These are phyloP conservation scores for Jimgerdemannia lactiflua DNA, from an alignment of 192 early-diverging fungal genomes.

Conservation along the genomic window DNA sequence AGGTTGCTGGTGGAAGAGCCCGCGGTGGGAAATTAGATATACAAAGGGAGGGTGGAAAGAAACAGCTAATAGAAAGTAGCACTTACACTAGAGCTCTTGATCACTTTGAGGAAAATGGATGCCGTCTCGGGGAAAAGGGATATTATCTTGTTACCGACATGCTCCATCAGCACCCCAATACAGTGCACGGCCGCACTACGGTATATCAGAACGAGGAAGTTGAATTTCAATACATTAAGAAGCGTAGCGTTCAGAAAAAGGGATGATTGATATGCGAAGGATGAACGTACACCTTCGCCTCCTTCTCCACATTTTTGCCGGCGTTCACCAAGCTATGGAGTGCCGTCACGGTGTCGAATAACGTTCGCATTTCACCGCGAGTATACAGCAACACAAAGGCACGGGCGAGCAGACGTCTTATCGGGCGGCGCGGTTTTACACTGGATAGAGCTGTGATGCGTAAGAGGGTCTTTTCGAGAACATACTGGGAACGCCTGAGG, in stretches of 20 bases:
- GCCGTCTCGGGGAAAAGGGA: slow-evolving; percentile 68
- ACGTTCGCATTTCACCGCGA: slow-evolving; percentile 69
- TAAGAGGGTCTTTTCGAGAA: slow-evolving; percentile 74
- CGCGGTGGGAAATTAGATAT: neutral
- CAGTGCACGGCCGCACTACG: slow-evolving; percentile 71
- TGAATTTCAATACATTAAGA: neutral
- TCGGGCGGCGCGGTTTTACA: slow-evolving; percentile 63
- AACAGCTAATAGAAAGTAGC: slow-evolving; percentile 1
- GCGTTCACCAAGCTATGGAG: slow-evolving; percentile 54
- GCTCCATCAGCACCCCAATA: slow-evolving; percentile 76
- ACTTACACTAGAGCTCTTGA: slow-evolving; percentile 64
- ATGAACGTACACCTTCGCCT: slow-evolving; percentile 60
- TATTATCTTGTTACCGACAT: slow-evolving; percentile 67
- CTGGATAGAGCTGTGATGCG: slow-evolving; percentile 58
- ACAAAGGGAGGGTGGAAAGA: no score
- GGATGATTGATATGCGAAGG: neutral
- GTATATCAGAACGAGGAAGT: slow-evolving; percentile 6
- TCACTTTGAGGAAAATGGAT: slow-evolving; percentile 57
- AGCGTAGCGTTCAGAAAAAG: neutral
- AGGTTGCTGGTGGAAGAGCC: slow-evolving; percentile 27
- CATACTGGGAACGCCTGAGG: slow-evolving; percentile 60
- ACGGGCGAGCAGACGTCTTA: slow-evolving; percentile 67
- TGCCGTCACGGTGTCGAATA: slow-evolving; percentile 75
- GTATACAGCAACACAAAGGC: slow-evolving; percentile 69
- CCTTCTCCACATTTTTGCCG: slow-evolving; percentile 58